phyloP scores from a whole-genome alignment of 2,329 filamentous ascomycete species.

The Mariannaea sp. region DNA sequence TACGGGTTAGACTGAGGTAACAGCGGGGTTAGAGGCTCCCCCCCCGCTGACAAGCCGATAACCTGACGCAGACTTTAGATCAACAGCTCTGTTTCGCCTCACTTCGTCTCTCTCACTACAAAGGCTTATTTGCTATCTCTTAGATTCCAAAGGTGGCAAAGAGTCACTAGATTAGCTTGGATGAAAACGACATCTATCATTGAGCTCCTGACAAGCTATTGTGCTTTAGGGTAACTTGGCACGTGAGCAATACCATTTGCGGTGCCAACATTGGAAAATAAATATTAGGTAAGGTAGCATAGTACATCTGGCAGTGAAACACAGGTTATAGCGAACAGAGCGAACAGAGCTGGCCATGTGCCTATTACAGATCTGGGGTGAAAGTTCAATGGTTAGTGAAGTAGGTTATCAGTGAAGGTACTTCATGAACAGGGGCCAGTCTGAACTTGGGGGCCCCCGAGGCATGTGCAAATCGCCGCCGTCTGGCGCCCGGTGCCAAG shows the following conservation, averaged over 20 bases:
- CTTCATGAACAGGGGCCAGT: no score
- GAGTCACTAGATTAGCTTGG: neutral
- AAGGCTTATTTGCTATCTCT: neutral
- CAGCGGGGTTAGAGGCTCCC: slow-evolving; percentile 7
- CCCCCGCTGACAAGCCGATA: slow-evolving; percentile 2
- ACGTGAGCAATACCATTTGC: slow-evolving; percentile 8
- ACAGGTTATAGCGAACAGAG: no score
- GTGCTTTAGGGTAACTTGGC: slow-evolving; percentile 6
- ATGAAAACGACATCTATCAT: neutral
- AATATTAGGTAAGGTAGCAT: neutral
- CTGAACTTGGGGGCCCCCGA: neutral
- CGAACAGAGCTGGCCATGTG: no score
- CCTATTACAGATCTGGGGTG: no score
- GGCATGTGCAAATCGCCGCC: slow-evolving; percentile 15
- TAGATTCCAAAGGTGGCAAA: neutral
- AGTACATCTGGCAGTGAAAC: no score
- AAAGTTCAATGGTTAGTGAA: no score
- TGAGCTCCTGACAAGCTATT: neutral
- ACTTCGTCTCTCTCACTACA: slow-evolving; percentile 1
- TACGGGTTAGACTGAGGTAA: slow-evolving; percentile 14
- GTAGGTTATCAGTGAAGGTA: no score
- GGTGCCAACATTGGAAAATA: neutral
- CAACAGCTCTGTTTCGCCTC: slow-evolving; percentile 5
- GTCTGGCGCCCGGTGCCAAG: slow-evolving; percentile 1
- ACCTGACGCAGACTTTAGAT: slow-evolving; percentile 8